Percentiles rank a stretch among this genome's conserved stretches.
Evolutionary conservation across 1,284 basidiomycete species (phyloP).

Genomic region (Vanrija sp.): DNA sequence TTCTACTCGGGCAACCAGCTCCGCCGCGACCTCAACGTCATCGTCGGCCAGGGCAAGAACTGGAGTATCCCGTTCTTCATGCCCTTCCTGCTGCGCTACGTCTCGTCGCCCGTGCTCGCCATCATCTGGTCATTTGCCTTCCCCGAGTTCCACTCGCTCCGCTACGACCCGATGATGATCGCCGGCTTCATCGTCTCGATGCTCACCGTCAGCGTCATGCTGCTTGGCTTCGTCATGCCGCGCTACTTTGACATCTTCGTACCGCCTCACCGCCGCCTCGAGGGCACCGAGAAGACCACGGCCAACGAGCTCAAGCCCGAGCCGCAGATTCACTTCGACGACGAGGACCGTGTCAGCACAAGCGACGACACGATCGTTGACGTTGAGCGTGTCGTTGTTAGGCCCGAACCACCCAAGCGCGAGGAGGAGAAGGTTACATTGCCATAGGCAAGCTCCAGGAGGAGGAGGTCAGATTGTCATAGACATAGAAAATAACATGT

Average conservation of each 20-base stretch:
- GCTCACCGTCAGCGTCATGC: constrained; percentile 13
- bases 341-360: no score
- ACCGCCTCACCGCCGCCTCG: constrained; percentile 13
- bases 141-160: constrained; percentile 23
- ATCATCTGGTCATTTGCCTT: constrained; percentile 25
- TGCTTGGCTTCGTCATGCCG: constrained; percentile 18
- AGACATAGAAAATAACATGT: no score
- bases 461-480: no score
- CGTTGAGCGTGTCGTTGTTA: no score
- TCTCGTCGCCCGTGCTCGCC: constrained; percentile 22
- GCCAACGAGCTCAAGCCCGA: constrained; percentile 18
- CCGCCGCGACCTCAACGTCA: constrained; percentile 23
- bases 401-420: no score
- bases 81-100: constrained; percentile 22
- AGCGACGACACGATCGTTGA: no score
- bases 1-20: constrained; percentile 28
- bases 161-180: constrained; percentile 27
- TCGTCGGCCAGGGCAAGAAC: constrained; percentile 19
- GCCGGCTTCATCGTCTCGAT: constrained; percentile 22
- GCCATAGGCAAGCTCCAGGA: no score
- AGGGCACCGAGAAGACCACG: constrained; percentile 17
- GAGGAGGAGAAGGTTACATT: no score
- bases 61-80: constrained; percentile 25
- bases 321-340: neutral
- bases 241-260: constrained; percentile 20